Evolutionary conservation across 164 flowering plant species (phyloP), one percentile per base, ranked within the genome.

Genomic region (Paratinospora sagittata): DNA sequence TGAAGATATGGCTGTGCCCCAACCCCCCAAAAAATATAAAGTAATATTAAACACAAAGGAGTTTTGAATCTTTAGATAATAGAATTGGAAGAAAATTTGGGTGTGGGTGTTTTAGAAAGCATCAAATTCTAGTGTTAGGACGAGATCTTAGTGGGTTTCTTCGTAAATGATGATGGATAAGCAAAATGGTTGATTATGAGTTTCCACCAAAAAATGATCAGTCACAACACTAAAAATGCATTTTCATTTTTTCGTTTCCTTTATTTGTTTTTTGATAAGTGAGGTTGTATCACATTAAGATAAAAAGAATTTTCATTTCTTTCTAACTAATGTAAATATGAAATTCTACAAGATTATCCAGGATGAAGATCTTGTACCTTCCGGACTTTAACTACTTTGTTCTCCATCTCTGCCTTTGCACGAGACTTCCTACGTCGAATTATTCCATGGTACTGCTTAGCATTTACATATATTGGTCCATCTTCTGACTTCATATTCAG

Each of bases 361-460:
- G 39, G n/a, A 52, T 63, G 27, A n/a, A 27, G 30, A 19, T 19
- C 43, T 13, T 17, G 1, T 84, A 90, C 98, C 96, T 90, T 92
- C 14, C 95, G 86, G 58, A 10, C 67, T 78, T 68, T 86, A 24
- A 74, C 49, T 21, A 77, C 23, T 73, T 85, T 92, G 23, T 88
- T 87, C 79, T 79, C 77, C 36, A 82, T 43, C 36, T 82, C 88
- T 68, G 90, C 90, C 81, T 90, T 89, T 33, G 95, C 98, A 75
- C 98, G 96, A 58, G 80, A 85, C 73, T 86, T 81, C 21, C 98
- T 75, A 57, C 96, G 94, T 81, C 92, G 82, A 26, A 92, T 79
- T 76, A 92, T 92, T 74, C 90, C 94, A 78, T 84, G 84, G 79
- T 92, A 92, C 79, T 92, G 98, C 85, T 92, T 92, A 8, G 96